These are phyloP conservation scores for Trypanosoma grayi DNA, from an alignment of 208 protist species.

Conservation along the genomic window DNA sequence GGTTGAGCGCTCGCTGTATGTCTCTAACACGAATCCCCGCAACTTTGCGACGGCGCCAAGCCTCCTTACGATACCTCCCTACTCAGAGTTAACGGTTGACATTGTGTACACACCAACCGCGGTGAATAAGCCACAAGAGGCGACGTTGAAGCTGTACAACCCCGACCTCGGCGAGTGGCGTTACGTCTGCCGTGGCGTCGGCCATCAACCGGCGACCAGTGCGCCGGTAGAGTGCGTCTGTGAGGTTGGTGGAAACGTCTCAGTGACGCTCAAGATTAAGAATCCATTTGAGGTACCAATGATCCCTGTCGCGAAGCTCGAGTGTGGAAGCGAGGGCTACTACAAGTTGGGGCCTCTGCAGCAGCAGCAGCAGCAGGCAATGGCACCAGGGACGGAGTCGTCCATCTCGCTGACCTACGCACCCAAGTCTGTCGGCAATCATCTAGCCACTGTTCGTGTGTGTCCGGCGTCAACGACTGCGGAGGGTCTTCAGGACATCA, in stretches of 20 bases:
- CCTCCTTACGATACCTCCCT: slow-evolving; percentile 47
- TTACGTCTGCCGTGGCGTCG: slow-evolving; percentile 71
- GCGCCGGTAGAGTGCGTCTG: slow-evolving; percentile 45
- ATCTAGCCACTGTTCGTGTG: slow-evolving; percentile 59
- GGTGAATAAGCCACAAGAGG: slow-evolving; percentile 52
- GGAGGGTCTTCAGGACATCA: slow-evolving; percentile 39
- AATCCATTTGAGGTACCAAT: slow-evolving; percentile 75
- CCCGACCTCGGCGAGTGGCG: slow-evolving; percentile 74
- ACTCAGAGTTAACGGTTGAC: slow-evolving; percentile 47
- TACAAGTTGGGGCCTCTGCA: slow-evolving; percentile 35
- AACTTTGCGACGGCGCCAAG: slow-evolving; percentile 59
- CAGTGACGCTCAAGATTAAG: slow-evolving; percentile 52
- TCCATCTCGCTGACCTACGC: slow-evolving; percentile 62
- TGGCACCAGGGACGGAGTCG: slow-evolving; percentile 42
- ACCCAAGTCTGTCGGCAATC: slow-evolving; percentile 58
- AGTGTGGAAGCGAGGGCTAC: slow-evolving; percentile 18
- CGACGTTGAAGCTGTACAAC: slow-evolving; percentile 58
- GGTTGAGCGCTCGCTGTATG: slow-evolving; percentile 43
- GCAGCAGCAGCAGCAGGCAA: slow-evolving; percentile 1
- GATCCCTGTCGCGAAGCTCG: slow-evolving; percentile 30
- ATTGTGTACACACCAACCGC: slow-evolving; percentile 80
- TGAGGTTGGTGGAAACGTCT: slow-evolving; percentile 40
- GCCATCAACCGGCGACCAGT: slow-evolving; percentile 46
- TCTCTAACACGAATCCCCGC: slow-evolving; percentile 56
- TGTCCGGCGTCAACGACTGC: slow-evolving; percentile 22